phyloP scores from a whole-genome alignment of 2,329 filamentous ascomycete genomes.

The Tolypocladium pustulatum region DNA sequence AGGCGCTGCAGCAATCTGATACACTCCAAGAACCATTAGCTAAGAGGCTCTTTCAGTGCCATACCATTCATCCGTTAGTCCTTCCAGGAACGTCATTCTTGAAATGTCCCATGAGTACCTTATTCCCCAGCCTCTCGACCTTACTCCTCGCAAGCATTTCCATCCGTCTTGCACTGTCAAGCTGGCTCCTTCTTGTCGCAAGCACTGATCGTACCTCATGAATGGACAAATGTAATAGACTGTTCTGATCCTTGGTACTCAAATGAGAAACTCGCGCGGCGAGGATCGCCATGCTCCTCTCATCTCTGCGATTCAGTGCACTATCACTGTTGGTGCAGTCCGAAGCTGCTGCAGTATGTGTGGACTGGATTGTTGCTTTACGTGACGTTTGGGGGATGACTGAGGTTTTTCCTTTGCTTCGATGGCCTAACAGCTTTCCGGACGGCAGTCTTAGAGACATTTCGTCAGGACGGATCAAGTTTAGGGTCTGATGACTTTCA shows the following conservation, averaged over 20 bases:
- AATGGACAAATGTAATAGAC: slow-evolving; percentile 6
- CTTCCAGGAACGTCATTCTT: neutral
- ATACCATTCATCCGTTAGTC: neutral
- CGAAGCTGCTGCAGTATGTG: neutral
- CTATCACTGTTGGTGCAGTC: neutral
- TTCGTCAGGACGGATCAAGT: neutral
- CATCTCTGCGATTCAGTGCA: neutral
- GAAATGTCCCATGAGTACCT: slow-evolving; percentile 8
- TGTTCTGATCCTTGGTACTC: slow-evolving; percentile 5
- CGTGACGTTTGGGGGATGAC: neutral
- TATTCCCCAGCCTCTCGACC: slow-evolving; percentile 7
- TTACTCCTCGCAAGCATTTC: slow-evolving; percentile 6
- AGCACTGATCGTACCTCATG: slow-evolving; percentile 9
- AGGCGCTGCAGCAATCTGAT: too few species aligned
- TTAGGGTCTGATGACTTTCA: neutral
- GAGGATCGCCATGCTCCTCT: neutral
- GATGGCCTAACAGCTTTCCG: slow-evolving; percentile 22
- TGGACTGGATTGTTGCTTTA: neutral
- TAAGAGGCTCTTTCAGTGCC: too few species aligned
- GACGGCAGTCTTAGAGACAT: slow-evolving; percentile 17
- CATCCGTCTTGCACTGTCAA: slow-evolving; percentile 6
- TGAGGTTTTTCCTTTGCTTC: neutral
- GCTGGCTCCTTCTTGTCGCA: slow-evolving; percentile 3
- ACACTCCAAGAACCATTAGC: too few species aligned
- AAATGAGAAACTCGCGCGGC: slow-evolving; percentile 6